These are phyloP conservation scores for Sporothrix brasiliensis DNA, from an alignment of 2,329 filamentous ascomycete species.

Conservation along the genomic window DNA sequence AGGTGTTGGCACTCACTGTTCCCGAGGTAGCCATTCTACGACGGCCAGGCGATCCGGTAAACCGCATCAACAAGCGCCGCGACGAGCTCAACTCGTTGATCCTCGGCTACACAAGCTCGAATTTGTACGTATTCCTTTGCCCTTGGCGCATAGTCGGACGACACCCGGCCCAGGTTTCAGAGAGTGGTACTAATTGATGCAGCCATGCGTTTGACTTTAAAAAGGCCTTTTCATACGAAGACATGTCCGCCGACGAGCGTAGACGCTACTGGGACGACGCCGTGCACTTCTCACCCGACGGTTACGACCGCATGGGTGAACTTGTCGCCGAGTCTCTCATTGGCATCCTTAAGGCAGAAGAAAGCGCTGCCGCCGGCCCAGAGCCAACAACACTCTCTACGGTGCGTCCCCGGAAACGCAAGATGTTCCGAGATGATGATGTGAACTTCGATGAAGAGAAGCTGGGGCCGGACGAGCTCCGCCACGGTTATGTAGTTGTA, in stretches of 20 bases:
- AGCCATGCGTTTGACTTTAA: constrained; percentile 62
- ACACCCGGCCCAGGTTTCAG: too few relatives aligned
- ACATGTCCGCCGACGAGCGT: constrained; percentile 51
- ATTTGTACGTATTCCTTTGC: constrained; percentile 50
- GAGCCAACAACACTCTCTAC: not conserved
- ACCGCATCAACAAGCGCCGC: constrained; percentile 50
- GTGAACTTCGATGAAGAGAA: constrained; percentile 54
- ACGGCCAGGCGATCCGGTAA: constrained; percentile 23
- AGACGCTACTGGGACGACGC: constrained; percentile 62
- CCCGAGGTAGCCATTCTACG: constrained; percentile 52
- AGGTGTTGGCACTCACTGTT: constrained; percentile 66
- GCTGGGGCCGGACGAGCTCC: constrained; percentile 51
- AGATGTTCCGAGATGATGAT: constrained; percentile 46
- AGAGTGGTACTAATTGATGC: not conserved
- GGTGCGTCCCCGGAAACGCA: constrained; percentile 31
- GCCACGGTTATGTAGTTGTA: constrained; percentile 59
- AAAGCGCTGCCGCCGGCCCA: constrained; percentile 38
- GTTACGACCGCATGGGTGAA: constrained; percentile 65
- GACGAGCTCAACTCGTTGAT: constrained; percentile 56
- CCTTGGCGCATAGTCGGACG: too few relatives aligned
- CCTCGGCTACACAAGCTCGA: constrained; percentile 50
- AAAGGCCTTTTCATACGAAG: constrained; percentile 57
- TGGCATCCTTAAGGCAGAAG: constrained; percentile 48
- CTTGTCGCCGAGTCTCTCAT: constrained; percentile 58
- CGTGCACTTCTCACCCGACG: constrained; percentile 59